Conservation (phyloP, 192 early-diverging fungal species). For the Coemansia javaensis region DNA sequence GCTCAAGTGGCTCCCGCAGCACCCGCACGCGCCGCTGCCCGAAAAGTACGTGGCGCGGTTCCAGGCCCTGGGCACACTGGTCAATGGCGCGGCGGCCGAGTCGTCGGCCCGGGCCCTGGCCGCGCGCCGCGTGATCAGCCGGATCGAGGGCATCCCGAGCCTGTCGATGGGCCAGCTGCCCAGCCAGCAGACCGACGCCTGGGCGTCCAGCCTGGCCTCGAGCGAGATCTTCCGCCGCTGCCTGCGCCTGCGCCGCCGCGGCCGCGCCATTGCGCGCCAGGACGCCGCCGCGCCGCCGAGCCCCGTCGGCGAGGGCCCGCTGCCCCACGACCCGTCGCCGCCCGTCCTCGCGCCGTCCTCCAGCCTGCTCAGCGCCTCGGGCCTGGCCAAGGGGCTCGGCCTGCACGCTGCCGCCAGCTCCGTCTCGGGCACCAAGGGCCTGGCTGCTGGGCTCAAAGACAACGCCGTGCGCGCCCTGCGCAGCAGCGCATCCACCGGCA, state of each 20-base stretch:
- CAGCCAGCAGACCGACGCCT: conserved; percentile 42
- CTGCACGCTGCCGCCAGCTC: conserved; percentile 18
- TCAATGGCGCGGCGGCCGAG: conserved; percentile 23
- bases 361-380: neutral
- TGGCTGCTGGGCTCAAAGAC: conserved; percentile 48
- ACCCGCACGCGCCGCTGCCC: conserved; percentile 46
- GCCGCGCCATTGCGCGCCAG: conserved; percentile 3
- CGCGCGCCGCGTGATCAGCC: conserved; percentile 31
- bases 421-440: conserved; percentile 18
- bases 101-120: conserved; percentile 3
- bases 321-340: neutral
- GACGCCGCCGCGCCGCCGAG: conserved; percentile 11
- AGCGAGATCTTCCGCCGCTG: conserved; percentile 33
- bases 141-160: conserved; percentile 45
- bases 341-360: neutral
- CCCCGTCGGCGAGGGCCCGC: neutral
- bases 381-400: neutral
- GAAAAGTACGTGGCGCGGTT: conserved; percentile 31
- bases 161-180: conserved; percentile 45
- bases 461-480: conserved; percentile 40
- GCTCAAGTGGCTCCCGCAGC: conserved; percentile 48
- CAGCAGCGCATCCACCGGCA: conserved; percentile 48
- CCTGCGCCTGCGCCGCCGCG: conserved; percentile 20
- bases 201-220: conserved; percentile 41
- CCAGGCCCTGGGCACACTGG: conserved; percentile 31